Base-by-base conservation (phyloP, 1,139 yeast genomes). In the Fermentozyma sake region DNA sequence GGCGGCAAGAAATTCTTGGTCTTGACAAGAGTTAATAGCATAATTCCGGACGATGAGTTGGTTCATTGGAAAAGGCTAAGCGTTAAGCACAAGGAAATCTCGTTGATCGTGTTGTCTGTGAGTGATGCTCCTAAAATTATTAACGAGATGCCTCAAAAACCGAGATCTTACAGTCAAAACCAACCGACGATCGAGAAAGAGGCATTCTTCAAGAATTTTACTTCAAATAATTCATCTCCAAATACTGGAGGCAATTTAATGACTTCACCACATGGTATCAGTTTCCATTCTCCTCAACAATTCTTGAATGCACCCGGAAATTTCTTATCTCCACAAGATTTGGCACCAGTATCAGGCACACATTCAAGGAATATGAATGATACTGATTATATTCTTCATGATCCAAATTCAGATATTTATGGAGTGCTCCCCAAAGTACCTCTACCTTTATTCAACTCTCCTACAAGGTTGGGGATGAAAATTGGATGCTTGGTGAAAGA, bases 31-130 rank as follows among this genome's bases (percentile, higher is more conserved):
- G 55, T 80, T 29, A 79, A 77, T 43, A 81, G 82, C 38, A 72
- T 80, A 31, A 72, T 82, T 23, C 86, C 89, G 0, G 93, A 82
- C 50, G 91, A 81, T 48, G 93, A 82, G 45, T 56, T 82, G 30
- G 66, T 80, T 27, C 85, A 80, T 45, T 79, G 91, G 89, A 78
- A 83, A 47, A 55, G 86, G 32, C 56, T 81, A 20, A 77, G 86
- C 17, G 45, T 62, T 30, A 72, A 72, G 36, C 69, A 73, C 30
- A 76, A 79, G 39, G 80, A 75, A 20, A 55, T 83, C 12, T 75
- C 83, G 2, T 60, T 83, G 45, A 73, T 85, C 20, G 86, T 85
- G 11, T 65, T 81, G n/a, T 77, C 91, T 8, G 85, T 83, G 0
- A 80, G 78, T 38, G 66, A 72, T 23, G 64, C 72, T 19, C 76